A percentile compares a stretch with the other conserved stretches of the same genome.
Evolutionary conservation across 768 basidiomycete species (phyloP).

Genomic region (Amanita rubescens): DNA sequence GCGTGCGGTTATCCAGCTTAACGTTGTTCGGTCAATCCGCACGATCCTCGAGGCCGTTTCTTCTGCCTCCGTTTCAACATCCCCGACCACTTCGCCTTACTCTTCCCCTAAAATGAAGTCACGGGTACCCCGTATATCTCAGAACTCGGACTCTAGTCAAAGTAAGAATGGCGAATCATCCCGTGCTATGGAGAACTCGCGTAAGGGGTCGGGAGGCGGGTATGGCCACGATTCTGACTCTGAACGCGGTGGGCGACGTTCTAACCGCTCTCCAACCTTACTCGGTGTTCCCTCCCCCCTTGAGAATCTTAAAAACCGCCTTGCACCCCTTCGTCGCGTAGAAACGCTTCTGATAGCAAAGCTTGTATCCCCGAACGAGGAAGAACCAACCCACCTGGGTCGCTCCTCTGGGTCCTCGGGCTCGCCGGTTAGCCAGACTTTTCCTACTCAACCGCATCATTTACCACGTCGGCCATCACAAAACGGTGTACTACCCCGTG

Average conservation of each 20-base stretch:
- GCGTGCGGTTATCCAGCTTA: constrained; percentile 79
- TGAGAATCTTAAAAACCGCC: constrained; percentile 52
- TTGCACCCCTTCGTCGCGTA: constrained; percentile 61
- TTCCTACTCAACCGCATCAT: constrained; percentile 7
- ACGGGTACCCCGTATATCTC: constrained; percentile 22
- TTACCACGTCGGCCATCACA: constrained; percentile 1
- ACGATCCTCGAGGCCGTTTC: constrained; percentile 57
- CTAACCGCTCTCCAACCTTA: constrained; percentile 19
- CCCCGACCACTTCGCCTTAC: constrained; percentile 24
- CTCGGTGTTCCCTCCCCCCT: constrained; percentile 27
- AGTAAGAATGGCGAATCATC: constrained; percentile 3
- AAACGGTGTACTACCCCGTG: constrained; percentile 16
- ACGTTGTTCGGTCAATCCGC: constrained; percentile 71
- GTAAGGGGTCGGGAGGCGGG: constrained; percentile 16
- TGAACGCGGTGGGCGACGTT: constrained; percentile 3
- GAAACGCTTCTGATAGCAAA: constrained; percentile 64
- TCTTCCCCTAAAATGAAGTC: constrained; percentile 29
- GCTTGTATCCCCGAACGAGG: constrained; percentile 62
- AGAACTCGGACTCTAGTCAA: neutral
- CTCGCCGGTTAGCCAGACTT: neutral
- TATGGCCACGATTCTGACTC: constrained; percentile 21
- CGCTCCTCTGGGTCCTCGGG: constrained; percentile 10
- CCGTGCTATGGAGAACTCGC: constrained; percentile 8
- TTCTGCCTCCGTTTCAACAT: constrained; percentile 20
- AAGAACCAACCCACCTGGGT: constrained; percentile 39